Conservation (phyloP, 768 basidiomycete genomes). For the Russula lepida region DNA sequence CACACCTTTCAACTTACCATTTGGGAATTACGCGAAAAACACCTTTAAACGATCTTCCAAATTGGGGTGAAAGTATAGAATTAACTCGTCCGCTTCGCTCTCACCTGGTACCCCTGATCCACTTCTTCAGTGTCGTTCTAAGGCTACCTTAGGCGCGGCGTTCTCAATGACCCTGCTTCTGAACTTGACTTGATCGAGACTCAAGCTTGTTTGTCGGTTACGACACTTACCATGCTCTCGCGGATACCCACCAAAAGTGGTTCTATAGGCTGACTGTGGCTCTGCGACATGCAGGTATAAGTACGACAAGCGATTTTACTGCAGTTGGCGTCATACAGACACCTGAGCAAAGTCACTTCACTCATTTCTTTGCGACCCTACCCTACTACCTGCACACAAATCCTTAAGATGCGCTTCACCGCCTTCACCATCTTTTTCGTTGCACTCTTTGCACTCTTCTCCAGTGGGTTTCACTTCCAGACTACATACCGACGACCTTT, state of each 20-base stretch:
- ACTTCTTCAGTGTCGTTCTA: not conserved
- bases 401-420: too few relatives aligned
- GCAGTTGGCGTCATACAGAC: too few relatives aligned
- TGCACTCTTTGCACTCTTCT: too few relatives aligned
- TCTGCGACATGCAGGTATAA: not conserved
- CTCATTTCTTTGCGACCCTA: too few relatives aligned
- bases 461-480: too few relatives aligned
- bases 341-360: too few relatives aligned
- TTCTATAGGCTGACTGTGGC: not conserved
- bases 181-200: not conserved
- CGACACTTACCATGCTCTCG: too few relatives aligned
- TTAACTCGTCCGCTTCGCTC: not conserved
- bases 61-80: not conserved
- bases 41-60: not conserved
- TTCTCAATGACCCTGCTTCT: not conserved
- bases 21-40: not conserved
- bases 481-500: too few relatives aligned
- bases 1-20: not conserved
- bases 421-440: too few relatives aligned
- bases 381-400: too few relatives aligned
- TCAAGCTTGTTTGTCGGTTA: not conserved
- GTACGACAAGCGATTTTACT: not conserved
- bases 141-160: too few relatives aligned
- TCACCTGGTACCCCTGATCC: not conserved
- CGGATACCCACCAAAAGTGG: too few relatives aligned